phyloP scores from a whole-genome alignment of 2,329 filamentous ascomycete genomes.

The Venturia carpophila region DNA sequence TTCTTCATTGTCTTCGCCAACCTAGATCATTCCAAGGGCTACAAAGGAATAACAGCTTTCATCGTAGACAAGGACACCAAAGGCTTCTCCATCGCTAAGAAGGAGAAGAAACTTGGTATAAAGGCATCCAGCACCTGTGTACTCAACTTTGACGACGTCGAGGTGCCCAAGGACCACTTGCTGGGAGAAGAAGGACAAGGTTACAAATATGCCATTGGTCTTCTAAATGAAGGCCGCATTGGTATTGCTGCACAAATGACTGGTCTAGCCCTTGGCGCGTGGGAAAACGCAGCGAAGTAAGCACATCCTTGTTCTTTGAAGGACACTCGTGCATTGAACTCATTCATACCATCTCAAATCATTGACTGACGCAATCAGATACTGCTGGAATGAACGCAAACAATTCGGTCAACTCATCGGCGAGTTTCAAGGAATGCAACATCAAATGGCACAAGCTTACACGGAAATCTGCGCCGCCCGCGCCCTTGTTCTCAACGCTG shows the following conservation, averaged over 20 bases:
- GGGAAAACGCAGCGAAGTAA: constrained; percentile 81
- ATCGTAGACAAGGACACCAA: constrained; percentile 82
- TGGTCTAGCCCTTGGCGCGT: constrained; percentile 85
- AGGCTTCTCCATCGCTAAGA: constrained; percentile 94
- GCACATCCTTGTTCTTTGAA: constrained; percentile 23
- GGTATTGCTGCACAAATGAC: constrained; percentile 99
- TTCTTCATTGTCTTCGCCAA: constrained; percentile 99
- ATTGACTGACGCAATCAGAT: constrained; percentile 39
- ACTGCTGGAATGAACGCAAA: constrained; percentile 97
- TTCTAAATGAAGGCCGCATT: constrained; percentile 94
- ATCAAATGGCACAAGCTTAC: constrained; percentile 94
- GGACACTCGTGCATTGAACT: neutral
- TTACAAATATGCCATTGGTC: constrained; percentile 93
- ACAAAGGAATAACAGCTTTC: constrained; percentile 96
- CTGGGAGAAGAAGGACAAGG: constrained; percentile 83
- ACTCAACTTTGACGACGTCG: constrained; percentile 93
- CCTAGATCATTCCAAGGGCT: constrained; percentile 81
- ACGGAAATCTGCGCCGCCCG: constrained; percentile 87
- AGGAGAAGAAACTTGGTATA: constrained; percentile 99
- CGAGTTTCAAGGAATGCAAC: constrained; percentile 98
- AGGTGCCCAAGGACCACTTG: constrained; percentile 79
- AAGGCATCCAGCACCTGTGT: constrained; percentile 93
- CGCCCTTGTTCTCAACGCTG: constrained; percentile 89
- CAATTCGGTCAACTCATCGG: constrained; percentile 92
- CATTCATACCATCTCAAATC: constrained; percentile 17